phyloP scores from a whole-genome alignment of 164 flowering plant genomes.

The Magnolia officinalis region DNA sequence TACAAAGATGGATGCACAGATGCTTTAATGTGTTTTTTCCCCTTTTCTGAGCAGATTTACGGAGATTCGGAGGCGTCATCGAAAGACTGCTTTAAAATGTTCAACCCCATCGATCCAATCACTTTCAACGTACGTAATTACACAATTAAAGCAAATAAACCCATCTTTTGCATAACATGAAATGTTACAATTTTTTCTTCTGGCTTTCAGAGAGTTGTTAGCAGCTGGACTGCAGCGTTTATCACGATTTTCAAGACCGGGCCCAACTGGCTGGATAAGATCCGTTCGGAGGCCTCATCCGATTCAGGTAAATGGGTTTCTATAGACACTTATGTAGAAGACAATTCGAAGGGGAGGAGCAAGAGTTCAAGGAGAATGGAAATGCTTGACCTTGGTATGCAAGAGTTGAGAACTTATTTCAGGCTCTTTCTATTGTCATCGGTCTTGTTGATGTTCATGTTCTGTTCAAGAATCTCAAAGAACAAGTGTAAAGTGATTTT shows the following conservation, averaged over 20 bases:
- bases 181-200: neutral
- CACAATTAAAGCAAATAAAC: neutral
- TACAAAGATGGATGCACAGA: neutral
- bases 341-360: constrained; percentile 66
- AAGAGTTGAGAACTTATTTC: constrained; percentile 86
- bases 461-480: constrained; percentile 91
- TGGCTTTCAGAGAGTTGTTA: constrained; percentile 71
- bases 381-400: constrained; percentile 80
- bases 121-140: constrained; percentile 58
- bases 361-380: constrained; percentile 75
- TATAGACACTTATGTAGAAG: constrained; percentile 70
- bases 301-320: constrained; percentile 53
- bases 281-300: constrained; percentile 21
- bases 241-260: constrained; percentile 60
- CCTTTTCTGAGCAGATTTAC: constrained; percentile 55
- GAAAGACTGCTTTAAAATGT: constrained; percentile 92
- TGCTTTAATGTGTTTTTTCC: no score
- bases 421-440: constrained; percentile 84
- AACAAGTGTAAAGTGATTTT: constrained; percentile 53
- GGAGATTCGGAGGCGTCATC: constrained; percentile 71
- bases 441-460: constrained; percentile 82
- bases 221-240: constrained; percentile 83
- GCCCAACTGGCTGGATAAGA: constrained; percentile 41
- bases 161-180: neutral
- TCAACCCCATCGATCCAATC: constrained; percentile 71